Conservation (phyloP, 345 rosid genomes). For the Eucalyptus albens region DNA sequence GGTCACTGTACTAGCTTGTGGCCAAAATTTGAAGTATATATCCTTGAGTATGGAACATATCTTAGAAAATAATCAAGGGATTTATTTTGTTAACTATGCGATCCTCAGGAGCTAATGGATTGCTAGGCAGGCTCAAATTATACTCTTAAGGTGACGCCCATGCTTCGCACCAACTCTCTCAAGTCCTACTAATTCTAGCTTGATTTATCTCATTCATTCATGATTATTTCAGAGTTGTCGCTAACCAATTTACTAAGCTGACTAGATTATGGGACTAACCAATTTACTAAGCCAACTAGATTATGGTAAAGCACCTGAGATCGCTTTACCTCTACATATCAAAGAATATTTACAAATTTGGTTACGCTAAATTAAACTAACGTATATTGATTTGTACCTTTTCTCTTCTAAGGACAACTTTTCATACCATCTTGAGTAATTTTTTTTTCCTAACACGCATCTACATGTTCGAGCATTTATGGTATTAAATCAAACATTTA, state of each 20-base stretch:
- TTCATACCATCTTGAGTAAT: background rate
- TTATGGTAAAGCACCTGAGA: no score
- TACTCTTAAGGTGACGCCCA: no score
- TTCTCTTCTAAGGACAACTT: background rate
- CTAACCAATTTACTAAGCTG: no score
- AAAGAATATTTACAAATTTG: no score
- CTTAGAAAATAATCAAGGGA: background rate
- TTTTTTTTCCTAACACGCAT: background rate
- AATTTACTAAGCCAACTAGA: no score
- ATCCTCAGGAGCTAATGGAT: background rate
- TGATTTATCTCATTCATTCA: no score
- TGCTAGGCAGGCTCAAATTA: no score
- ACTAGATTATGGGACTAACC: no score
- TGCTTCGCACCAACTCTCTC: no score
- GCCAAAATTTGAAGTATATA: background rate
- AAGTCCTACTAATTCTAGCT: no score
- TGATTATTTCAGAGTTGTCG: no score
- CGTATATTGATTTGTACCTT: background rate
- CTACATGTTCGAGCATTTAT: background rate
- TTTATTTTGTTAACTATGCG: background rate
- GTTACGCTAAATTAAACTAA: background rate
- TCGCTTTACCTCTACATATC: no score
- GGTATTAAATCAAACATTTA: background rate
- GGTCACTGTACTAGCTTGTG: background rate
- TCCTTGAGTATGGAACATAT: background rate